Evolutionary conservation across 176 grass and related monocot genomes (phyloP).

Genomic region (Melocanna baccifera): DNA sequence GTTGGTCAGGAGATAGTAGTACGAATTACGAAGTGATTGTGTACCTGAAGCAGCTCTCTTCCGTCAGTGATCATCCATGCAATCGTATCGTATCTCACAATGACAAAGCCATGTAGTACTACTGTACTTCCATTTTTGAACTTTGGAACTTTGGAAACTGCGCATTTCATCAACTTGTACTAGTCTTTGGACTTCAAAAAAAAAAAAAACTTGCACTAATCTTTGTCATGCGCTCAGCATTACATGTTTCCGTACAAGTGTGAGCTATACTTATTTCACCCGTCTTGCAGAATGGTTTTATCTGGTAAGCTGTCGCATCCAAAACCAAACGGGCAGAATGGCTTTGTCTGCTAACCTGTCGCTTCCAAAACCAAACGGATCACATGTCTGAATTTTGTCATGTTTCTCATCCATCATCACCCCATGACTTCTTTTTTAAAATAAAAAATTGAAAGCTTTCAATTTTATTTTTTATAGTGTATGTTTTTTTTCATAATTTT

Average conservation of each 20-base stretch:
- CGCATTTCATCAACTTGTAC: not conserved
- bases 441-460: not conserved
- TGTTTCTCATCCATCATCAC: not conserved
- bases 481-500: too few relatives aligned
- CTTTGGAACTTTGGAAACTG: not conserved
- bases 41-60: not conserved
- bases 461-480: too few relatives aligned
- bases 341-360: conserved; percentile 4
- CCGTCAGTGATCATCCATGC: not conserved
- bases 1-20: not conserved
- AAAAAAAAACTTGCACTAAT: too few relatives aligned
- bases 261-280: not conserved
- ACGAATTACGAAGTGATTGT: not conserved
- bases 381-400: not conserved
- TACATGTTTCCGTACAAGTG: not conserved
- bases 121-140: not conserved
- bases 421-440: not conserved
- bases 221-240: not conserved
- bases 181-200: too few relatives aligned
- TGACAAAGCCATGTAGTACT: not conserved
- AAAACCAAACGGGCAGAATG: not conserved
- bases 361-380: not conserved
- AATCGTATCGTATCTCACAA: not conserved
- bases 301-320: conserved; percentile 11
- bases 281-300: not conserved